phyloP scores from a whole-genome alignment of 2,329 filamentous ascomycete species.

The Bipolaris cookei region DNA sequence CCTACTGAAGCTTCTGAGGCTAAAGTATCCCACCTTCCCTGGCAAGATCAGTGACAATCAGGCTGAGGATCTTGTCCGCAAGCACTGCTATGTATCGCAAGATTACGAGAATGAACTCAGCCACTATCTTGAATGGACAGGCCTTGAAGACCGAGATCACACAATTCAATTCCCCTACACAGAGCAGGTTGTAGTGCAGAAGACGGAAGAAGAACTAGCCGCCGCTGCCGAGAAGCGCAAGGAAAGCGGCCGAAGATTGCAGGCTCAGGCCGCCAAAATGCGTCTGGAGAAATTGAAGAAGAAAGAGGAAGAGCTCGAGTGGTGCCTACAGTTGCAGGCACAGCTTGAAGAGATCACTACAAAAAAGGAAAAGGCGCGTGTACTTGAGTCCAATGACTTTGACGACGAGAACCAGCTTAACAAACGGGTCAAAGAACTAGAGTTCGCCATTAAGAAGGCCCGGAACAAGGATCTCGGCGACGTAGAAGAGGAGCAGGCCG shows the following conservation, averaged over 20 bases:
- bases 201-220: slow-evolving; percentile 92
- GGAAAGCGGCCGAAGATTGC: slow-evolving; percentile 86
- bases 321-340: slow-evolving; percentile 82
- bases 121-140: slow-evolving; percentile 85
- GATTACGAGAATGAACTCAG: slow-evolving; percentile 81
- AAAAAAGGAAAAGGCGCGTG: slow-evolving; percentile 79
- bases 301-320: slow-evolving; percentile 94
- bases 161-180: slow-evolving; percentile 93
- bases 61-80: slow-evolving; percentile 82
- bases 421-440: slow-evolving; percentile 83
- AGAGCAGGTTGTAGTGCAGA: slow-evolving; percentile 87
- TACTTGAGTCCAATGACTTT: slow-evolving; percentile 88
- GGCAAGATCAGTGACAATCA: slow-evolving; percentile 86
- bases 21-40: slow-evolving; percentile 91
- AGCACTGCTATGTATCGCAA: slow-evolving; percentile 87
- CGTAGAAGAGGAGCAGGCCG: slow-evolving; percentile 75
- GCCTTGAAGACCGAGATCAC: slow-evolving; percentile 84
- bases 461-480: slow-evolving; percentile 92
- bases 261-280: slow-evolving; percentile 98
- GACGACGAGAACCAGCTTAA: slow-evolving; percentile 90
- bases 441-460: slow-evolving; percentile 86
- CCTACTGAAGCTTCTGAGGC: slow-evolving; percentile 81
- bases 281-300: slow-evolving; percentile 91
- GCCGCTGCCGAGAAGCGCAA: slow-evolving; percentile 91
- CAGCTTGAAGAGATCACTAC: slow-evolving; percentile 76